Base-by-base conservation (phyloP, 2,329 filamentous ascomycete genomes). In the Lomentospora prolificans region DNA sequence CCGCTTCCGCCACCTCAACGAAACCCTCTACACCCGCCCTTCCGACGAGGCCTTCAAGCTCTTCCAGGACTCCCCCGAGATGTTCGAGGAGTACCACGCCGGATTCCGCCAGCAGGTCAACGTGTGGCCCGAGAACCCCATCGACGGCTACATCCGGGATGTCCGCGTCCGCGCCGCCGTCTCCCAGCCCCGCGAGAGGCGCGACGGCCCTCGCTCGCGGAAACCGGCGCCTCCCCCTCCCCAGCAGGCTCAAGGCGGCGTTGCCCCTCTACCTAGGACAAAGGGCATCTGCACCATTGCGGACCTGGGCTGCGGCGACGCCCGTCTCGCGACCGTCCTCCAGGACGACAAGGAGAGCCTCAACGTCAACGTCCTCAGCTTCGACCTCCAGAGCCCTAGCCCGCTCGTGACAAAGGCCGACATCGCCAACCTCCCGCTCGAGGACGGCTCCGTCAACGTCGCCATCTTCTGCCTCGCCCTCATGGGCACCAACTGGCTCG, bases 401-500 rank as follows among this genome's bases (percentile, higher is more conserved):
- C 76, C 82, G 17, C 80, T 90, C 19, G 87, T 99, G 60, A 96
- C 89, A 1, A 83, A 86, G 59, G 90, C 94, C 12, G 94, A 99
- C 71, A 94, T 97, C 54, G 86, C 90, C 28, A 80, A 86, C 58
- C 75, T 99, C 1, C 92, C 92, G 0, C 74, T 96, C 0, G 75
- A 75, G 4, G 84, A 91, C 62, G 85, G 83, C 48, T 84, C 80
- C 59, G 84, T 90, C 59, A 90, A 99, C 69, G 79, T 99, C 4
- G 89, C 89, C 51, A 85, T 99, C 62, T 97, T 97, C 76, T 99
- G 94, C 70, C 80, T 99, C 30, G 94, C 92, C 52, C 81, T 99
- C 58, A 99, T 99, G 94, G 94, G 94, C 66, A 99, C 94, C 56
- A 99, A 99, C 73, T 99, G 94, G 92, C 81, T 95, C 55, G 85